These are phyloP conservation scores for Tillandsia leiboldiana DNA, from an alignment of 176 grass and related monocot genomes.

Conservation along the genomic window DNA sequence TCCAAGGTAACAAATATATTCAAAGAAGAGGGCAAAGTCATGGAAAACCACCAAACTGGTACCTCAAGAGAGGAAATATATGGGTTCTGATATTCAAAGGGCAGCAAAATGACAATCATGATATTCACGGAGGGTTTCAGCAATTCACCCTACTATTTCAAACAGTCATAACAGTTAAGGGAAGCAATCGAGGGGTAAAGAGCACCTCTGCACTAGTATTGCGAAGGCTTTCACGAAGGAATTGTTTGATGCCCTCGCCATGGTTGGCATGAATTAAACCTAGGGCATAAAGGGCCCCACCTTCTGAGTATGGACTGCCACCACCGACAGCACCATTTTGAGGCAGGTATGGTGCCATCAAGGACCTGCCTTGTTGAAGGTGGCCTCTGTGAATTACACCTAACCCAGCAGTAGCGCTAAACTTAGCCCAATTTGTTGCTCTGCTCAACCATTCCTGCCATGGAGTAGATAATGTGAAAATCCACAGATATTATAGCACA, in stretches of 20 bases:
- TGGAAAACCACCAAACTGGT: too few species aligned
- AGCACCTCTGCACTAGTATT: constrained; percentile 81
- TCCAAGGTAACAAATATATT: too few species aligned
- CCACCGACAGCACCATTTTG: constrained; percentile 88
- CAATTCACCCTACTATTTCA: too few species aligned
- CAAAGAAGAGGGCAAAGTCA: too few species aligned
- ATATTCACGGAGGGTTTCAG: too few species aligned
- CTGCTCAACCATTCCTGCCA: constrained; percentile 93
- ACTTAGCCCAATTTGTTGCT: constrained; percentile 99
- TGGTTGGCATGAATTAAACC: constrained; percentile 99
- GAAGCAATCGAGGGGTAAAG: not conserved
- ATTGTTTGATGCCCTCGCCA: constrained; percentile 98
- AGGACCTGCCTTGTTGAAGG: constrained; percentile 88
- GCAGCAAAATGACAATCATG: too few species aligned
- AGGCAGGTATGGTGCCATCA: constrained; percentile 98
- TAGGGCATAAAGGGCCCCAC: constrained; percentile 91
- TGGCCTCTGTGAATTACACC: constrained; percentile 99
- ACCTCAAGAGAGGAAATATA: too few species aligned
- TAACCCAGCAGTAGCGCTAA: constrained; percentile 89
- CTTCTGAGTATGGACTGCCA: constrained; percentile 98
- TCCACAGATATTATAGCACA: not conserved
- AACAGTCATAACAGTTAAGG: too few species aligned
- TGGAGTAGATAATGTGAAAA: not conserved
- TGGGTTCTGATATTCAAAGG: too few species aligned
- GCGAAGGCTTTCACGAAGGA: constrained; percentile 84